Evolutionary conservation across 1,284 basidiomycete genomes (phyloP), one percentile per base, ranked within the genome.

Genomic region (Xerocomus minutiporus): DNA sequence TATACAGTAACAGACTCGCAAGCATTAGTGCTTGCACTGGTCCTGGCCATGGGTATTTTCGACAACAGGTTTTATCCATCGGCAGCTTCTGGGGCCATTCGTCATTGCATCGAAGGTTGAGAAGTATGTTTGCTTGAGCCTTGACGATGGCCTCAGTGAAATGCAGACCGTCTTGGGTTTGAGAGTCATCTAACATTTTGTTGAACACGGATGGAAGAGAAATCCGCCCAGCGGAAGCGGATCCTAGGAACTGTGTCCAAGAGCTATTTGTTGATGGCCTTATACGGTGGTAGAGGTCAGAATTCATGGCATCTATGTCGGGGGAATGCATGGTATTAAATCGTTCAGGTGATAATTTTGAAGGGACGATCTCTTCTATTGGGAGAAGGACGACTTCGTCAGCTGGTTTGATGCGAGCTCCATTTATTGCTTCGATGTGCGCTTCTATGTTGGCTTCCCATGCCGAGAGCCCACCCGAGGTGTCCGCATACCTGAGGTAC

Each of bases 251-350:
- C 57, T 66, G 62, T 45, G 67, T 57, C 58, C 72, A 65, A 34
- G 68, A 65, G 47, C 60, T 61, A 34, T 63, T 68, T 41, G 59
- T 61, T 50, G 72, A 67, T 29, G 75, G 75, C 48, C 75, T 71
- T 28, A 91, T 78, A 40, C 88, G 81, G 62, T 90, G 87, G 50
- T 75, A 75, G 38, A 94, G 74, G 67, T 91, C 87, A 3, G 86
- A 84, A 68, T 94, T 93, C 89, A 94, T 92, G 28, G 88, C 88
- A 61, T 92, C 88, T 53, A 93, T 84, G 62, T 93, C 88, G 25
- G 84, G 78, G 26, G 81, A 76, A 48, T 80, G 78, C 75, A 94
- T 90, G 9, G 82, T 84, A 44, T 72, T 64, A 7, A 82, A 80
- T 54, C 90, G 80, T 34, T 85, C 81, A 1, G 73, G 64, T 0